phyloP scores from a whole-genome alignment of 2,329 filamentous ascomycete genomes.

The Fusarium coicis region DNA sequence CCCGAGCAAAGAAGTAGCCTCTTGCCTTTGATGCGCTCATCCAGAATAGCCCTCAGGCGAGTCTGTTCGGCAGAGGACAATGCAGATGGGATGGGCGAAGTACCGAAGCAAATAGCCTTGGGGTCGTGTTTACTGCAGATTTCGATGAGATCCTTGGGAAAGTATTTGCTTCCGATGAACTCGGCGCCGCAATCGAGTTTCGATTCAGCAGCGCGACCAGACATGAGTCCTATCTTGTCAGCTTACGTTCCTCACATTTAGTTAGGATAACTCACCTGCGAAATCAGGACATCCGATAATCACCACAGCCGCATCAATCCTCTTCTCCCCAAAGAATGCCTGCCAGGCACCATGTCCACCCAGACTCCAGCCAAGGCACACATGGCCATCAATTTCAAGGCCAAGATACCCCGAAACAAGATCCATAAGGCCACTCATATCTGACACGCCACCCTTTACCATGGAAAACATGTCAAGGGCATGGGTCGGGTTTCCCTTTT shows the following conservation, averaged over 20 bases:
- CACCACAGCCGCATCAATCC: conserved; percentile 80
- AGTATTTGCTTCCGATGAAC: conserved; percentile 82
- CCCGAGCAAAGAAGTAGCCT: conserved; percentile 73
- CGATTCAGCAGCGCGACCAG: conserved; percentile 78
- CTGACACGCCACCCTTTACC: conserved; percentile 77
- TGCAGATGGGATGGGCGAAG: conserved; percentile 49
- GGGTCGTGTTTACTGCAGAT: conserved; percentile 77
- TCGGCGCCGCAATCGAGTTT: conserved; percentile 63
- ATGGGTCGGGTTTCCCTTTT: conserved; percentile 80
- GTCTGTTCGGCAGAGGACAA: conserved; percentile 53
- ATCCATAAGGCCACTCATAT: conserved; percentile 80
- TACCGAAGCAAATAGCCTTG: conserved; percentile 75
- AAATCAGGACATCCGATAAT: conserved; percentile 94
- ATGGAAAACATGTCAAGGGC: conserved; percentile 92
- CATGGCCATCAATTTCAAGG: conserved; percentile 67
- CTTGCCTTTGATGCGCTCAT: conserved; percentile 67
- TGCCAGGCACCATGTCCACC: conserved; percentile 93
- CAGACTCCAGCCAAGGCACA: conserved; percentile 84
- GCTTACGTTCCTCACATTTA: neutral
- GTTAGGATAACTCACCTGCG: conserved; percentile 59
- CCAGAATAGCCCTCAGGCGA: conserved; percentile 58
- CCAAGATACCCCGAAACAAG: conserved; percentile 78
- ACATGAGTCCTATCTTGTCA: conserved; percentile 68
- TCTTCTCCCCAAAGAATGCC: conserved; percentile 78
- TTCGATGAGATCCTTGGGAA: conserved; percentile 74